Percentiles rank a stretch among this genome's conserved stretches.
Conservation (phyloP, 2,329 filamentous ascomycete species). For the Fusarium sp. region DNA sequence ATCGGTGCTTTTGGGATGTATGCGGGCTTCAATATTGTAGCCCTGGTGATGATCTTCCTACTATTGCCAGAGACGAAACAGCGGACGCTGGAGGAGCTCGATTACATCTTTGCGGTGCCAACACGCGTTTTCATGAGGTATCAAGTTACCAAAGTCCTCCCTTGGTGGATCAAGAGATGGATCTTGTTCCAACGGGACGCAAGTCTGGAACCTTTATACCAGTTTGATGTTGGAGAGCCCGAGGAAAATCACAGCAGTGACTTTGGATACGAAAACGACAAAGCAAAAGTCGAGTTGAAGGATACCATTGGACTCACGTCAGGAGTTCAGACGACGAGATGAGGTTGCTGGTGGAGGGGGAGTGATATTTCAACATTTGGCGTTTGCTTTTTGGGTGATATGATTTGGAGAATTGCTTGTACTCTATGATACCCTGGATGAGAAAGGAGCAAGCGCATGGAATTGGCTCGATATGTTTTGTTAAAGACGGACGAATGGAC, state of each 20-base stretch:
- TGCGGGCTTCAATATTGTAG: conserved; percentile 68
- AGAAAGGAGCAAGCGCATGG: conserved; percentile 42
- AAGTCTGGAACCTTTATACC: conserved; percentile 60
- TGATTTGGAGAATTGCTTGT: conserved; percentile 31
- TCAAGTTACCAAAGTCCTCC: conserved; percentile 69
- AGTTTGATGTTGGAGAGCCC: conserved; percentile 56
- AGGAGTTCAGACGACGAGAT: conserved; percentile 34
- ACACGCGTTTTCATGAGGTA: conserved; percentile 70
- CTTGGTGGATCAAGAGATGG: conserved; percentile 73
- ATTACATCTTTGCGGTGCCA: conserved; percentile 73
- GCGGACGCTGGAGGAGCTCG: conserved; percentile 68
- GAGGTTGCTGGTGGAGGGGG: conserved; percentile 7
- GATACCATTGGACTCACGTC: conserved; percentile 53
- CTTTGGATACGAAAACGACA: conserved; percentile 55
- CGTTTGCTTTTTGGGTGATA: conserved; percentile 31
- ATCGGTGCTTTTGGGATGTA: conserved; percentile 69
- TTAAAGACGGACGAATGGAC: conserved; percentile 12
- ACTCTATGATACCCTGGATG: conserved; percentile 48
- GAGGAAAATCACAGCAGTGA: conserved; percentile 53
- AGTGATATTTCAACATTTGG: conserved; percentile 27
- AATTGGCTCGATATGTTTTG: conserved; percentile 29
- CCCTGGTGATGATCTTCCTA: conserved; percentile 70
- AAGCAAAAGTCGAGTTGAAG: conserved; percentile 58
- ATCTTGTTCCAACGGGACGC: conserved; percentile 65
- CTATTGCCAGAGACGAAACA: conserved; percentile 73